Conservation (phyloP, 1,139 yeast species). For the Yamadazyma sp. region DNA sequence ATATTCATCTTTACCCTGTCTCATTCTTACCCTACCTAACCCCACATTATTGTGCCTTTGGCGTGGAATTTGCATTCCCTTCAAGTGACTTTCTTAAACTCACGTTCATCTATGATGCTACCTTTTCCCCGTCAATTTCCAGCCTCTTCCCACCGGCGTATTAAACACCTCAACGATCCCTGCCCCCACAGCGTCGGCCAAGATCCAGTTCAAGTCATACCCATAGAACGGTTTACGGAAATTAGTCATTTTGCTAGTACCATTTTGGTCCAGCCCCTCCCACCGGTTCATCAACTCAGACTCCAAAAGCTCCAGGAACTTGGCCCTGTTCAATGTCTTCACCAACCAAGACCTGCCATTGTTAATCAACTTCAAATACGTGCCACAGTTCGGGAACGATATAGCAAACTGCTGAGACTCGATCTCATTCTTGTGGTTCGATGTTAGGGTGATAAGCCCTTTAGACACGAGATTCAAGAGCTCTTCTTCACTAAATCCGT, state of each 20-base stretch:
- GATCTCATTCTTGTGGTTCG: slow-evolving; percentile 50
- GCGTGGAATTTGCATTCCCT: no score
- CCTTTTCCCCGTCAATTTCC: slow-evolving; percentile 58
- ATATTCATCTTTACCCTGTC: no score
- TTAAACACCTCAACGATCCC: slow-evolving; percentile 66
- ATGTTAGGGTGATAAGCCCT: slow-evolving; percentile 57
- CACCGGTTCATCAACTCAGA: slow-evolving; percentile 48
- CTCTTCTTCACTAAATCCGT: slow-evolving; percentile 28
- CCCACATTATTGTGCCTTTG: no score
- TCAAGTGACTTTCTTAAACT: neutral
- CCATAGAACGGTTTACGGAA: slow-evolving; percentile 63
- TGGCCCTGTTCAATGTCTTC: slow-evolving; percentile 39
- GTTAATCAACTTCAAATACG: slow-evolving; percentile 48
- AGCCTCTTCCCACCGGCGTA: slow-evolving; percentile 72
- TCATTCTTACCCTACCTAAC: no score
- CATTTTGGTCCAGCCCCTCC: slow-evolving; percentile 37
- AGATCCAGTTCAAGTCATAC: slow-evolving; percentile 57
- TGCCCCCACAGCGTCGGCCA: slow-evolving; percentile 67
- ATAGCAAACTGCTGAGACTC: slow-evolving; percentile 46
- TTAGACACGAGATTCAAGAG: slow-evolving; percentile 38
- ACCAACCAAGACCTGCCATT: slow-evolving; percentile 53
- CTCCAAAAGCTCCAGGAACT: slow-evolving; percentile 57
- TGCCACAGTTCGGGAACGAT: slow-evolving; percentile 64
- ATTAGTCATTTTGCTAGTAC: slow-evolving; percentile 36
- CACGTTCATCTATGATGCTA: slow-evolving; percentile 10